Evolutionary conservation across 305 asterid genomes (phyloP).

Genomic region (Andrographis paniculata): DNA sequence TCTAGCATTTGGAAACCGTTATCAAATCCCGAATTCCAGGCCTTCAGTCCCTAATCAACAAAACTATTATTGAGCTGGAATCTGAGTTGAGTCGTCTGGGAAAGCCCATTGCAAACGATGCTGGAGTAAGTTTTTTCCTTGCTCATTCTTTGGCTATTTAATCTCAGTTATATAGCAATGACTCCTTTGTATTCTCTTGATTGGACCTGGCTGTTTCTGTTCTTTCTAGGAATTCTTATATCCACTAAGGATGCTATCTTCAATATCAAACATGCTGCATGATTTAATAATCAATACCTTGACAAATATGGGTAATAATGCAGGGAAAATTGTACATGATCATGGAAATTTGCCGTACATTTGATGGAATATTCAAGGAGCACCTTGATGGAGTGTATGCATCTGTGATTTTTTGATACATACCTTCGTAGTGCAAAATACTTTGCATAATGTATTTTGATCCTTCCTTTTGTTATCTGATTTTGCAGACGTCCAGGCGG

Average conservation of each 20-base stretch:
- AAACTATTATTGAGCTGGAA: conserved; percentile 66
- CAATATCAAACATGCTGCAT: conserved; percentile 7
- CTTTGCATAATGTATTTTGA: conserved; percentile 9
- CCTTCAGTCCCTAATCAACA: conserved; percentile 73
- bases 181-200: neutral
- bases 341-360: conserved; percentile 75
- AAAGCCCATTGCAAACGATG: conserved; percentile 70
- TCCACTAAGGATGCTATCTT: neutral
- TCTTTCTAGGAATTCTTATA: conserved; percentile 4
- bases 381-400: conserved; percentile 76
- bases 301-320: conserved; percentile 9
- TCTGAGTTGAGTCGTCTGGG: conserved; percentile 70
- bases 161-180: no score
- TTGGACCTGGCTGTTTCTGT: conserved; percentile 9
- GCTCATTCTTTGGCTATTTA: conserved; percentile 8
- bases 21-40: conserved; percentile 81
- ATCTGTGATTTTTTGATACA: conserved; percentile 11
- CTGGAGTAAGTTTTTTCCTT: conserved; percentile 29
- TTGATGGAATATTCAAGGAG: conserved; percentile 71
- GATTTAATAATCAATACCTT: conserved; percentile 1
- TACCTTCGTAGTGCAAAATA: neutral
- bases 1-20: conserved; percentile 70
- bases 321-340: conserved; percentile 78
- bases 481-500: conserved; percentile 76
- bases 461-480: conserved; percentile 4